Percentiles rank a stretch among this genome's conserved stretches.
Evolutionary conservation across 352 stramenopile genomes (phyloP).

Genomic region (Phytophthora crassamura): DNA sequence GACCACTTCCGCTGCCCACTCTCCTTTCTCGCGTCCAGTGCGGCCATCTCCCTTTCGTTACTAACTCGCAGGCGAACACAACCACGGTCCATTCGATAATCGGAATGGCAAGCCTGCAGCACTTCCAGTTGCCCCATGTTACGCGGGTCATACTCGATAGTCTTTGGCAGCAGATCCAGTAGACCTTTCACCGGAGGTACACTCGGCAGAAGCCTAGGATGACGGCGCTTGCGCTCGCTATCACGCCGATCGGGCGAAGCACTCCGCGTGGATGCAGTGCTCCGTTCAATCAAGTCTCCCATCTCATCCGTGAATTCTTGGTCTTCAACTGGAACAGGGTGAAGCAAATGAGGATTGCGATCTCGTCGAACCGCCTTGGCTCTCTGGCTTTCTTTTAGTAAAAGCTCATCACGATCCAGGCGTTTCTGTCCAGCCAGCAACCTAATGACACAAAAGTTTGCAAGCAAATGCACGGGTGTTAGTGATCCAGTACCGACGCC

Average conservation of each 20-base stretch:
- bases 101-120: slow-evolving; percentile 83
- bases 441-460: slow-evolving; percentile 30
- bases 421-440: slow-evolving; percentile 79
- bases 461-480: slow-evolving; percentile 3
- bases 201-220: slow-evolving; percentile 79
- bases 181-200: slow-evolving; percentile 84
- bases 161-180: slow-evolving; percentile 82
- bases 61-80: slow-evolving; percentile 81
- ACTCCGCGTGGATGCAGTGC: slow-evolving; percentile 1
- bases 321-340: slow-evolving; percentile 35
- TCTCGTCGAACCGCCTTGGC: slow-evolving; percentile 39
- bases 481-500: slow-evolving; percentile 4
- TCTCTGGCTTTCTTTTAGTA: slow-evolving; percentile 72
- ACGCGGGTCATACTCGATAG: slow-evolving; percentile 60
- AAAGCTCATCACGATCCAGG: slow-evolving; percentile 77
- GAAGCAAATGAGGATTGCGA: slow-evolving; percentile 69
- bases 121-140: slow-evolving; percentile 75
- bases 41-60: slow-evolving; percentile 45
- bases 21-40: slow-evolving; percentile 48
- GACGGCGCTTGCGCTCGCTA: slow-evolving; percentile 60
- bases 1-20: slow-evolving; percentile 75
- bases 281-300: slow-evolving; percentile 4
- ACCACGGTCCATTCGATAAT: slow-evolving; percentile 66
- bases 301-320: slow-evolving; percentile 17
- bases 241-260: slow-evolving; percentile 26